Percentiles rank a stretch among this genome's conserved stretches.
Conservation (phyloP, 2,329 filamentous ascomycete species). For the Colletotrichum costaricense region DNA sequence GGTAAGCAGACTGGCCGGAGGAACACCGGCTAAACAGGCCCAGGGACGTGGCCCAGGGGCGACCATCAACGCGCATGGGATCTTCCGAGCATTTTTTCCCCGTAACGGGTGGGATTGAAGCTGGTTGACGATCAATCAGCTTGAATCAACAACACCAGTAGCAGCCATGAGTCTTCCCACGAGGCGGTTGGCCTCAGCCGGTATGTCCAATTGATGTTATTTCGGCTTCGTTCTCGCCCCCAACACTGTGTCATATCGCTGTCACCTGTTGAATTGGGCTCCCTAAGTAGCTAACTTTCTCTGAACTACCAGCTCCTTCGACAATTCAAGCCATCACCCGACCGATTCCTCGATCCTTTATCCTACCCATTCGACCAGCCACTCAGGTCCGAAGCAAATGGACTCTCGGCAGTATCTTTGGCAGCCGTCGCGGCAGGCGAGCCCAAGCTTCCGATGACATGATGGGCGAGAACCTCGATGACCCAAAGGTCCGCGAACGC, state of each 20-base stretch:
- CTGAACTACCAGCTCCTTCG: constrained; percentile 15
- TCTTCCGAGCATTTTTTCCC: constrained; percentile 28
- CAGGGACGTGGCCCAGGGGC: background rate
- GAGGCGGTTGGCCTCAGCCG: constrained; percentile 36
- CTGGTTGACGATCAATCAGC: constrained; percentile 9
- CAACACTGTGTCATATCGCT: background rate
- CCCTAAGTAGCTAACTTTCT: background rate
- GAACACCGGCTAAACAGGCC: constrained; percentile 6
- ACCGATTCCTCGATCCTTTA: constrained; percentile 3
- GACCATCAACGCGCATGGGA: background rate
- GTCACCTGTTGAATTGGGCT: background rate
- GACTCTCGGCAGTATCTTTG: constrained; percentile 52
- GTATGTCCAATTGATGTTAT: constrained; percentile 21
- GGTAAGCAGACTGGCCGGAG: background rate
- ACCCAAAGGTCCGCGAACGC: constrained; percentile 54
- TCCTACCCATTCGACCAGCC: constrained; percentile 39
- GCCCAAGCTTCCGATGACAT: constrained; percentile 32
- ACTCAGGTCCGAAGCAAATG: constrained; percentile 56
- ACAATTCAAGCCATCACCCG: constrained; percentile 22
- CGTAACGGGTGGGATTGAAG: constrained; percentile 12
- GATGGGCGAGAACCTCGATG: constrained; percentile 51
- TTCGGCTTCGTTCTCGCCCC: background rate
- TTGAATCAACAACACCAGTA: constrained; percentile 1
- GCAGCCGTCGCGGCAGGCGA: constrained; percentile 33
- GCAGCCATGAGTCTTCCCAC: constrained; percentile 38